A percentile compares a stretch with the other conserved stretches of the same genome.
phyloP scores from a whole-genome alignment of 2,329 filamentous ascomycete genomes.

The Penicillium sp. region DNA sequence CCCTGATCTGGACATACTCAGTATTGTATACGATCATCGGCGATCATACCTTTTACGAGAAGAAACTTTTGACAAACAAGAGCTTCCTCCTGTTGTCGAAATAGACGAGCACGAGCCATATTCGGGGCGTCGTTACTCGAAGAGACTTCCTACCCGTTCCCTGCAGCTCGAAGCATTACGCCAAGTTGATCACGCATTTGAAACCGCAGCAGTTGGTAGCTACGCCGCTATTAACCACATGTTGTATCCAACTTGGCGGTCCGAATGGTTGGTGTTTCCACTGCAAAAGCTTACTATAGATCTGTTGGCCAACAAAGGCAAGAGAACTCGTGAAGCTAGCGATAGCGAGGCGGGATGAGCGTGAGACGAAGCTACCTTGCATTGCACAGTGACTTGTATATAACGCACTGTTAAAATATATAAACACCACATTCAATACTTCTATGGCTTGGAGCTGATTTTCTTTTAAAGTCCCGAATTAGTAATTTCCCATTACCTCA shows the following conservation, averaged over 20 bases:
- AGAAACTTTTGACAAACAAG: not conserved
- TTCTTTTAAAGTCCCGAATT: too few relatives aligned
- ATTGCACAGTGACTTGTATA: not conserved
- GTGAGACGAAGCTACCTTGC: not conserved
- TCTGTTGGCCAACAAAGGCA: not conserved
- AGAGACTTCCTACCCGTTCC: not conserved
- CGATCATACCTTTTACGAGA: not conserved
- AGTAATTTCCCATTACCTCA: too few relatives aligned
- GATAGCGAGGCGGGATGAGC: not conserved
- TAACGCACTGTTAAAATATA: too few relatives aligned
- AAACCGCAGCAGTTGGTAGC: not conserved
- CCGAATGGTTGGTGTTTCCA: not conserved
- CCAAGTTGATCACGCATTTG: not conserved
- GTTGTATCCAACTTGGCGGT: not conserved
- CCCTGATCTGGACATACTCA: not conserved
- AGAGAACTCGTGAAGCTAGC: not conserved
- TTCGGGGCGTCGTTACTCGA: too few relatives aligned
- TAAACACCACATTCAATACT: too few relatives aligned
- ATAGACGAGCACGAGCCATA: not conserved
- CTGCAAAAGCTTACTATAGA: not conserved
- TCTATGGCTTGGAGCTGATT: too few relatives aligned
- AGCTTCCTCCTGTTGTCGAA: not conserved
- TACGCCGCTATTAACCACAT: too few relatives aligned
- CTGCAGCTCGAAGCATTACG: not conserved
- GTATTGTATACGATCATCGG: too few relatives aligned